These are phyloP conservation scores for Coprinopsis cinerea DNA, from an alignment of 768 basidiomycete species.

Conservation along the genomic window DNA sequence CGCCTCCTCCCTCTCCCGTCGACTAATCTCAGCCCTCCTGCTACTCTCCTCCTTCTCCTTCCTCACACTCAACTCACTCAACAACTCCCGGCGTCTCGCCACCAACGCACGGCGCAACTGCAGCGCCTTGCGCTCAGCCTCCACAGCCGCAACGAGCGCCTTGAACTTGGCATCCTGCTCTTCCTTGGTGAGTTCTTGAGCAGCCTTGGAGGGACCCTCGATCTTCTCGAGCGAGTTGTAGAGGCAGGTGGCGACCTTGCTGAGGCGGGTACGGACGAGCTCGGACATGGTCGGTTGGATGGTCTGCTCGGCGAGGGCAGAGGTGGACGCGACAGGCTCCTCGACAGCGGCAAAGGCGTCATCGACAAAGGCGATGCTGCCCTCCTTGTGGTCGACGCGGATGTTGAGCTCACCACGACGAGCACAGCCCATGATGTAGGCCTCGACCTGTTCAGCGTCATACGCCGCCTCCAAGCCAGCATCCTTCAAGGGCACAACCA, in stretches of 20 bases:
- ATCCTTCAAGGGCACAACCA: conserved; percentile 71
- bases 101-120: conserved; percentile 75
- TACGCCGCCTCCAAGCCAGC: conserved; percentile 47
- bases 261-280: conserved; percentile 71
- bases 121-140: conserved; percentile 73
- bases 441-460: conserved; percentile 77
- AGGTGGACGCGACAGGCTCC: conserved; percentile 25
- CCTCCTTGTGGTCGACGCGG: conserved; percentile 82
- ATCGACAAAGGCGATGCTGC: conserved; percentile 80
- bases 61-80: conserved; percentile 76
- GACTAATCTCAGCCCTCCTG: conserved; percentile 60
- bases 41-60: conserved; percentile 88
- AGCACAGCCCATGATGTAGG: conserved; percentile 90
- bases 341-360: conserved; percentile 54
- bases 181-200: conserved; percentile 41
- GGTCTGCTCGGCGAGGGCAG: conserved; percentile 24
- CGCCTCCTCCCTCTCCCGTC: conserved; percentile 61
- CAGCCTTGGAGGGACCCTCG: conserved; percentile 32
- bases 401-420: conserved; percentile 81
- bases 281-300: conserved; percentile 71
- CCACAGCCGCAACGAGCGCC: conserved; percentile 55
- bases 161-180: conserved; percentile 55
- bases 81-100: conserved; percentile 77
- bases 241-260: conserved; percentile 67
- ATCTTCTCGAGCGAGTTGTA: conserved; percentile 62